Evolutionary conservation across 2,329 filamentous ascomycete species (phyloP), one percentile per base, ranked within the genome.

Genomic region (Fusarium decemcellulare): DNA sequence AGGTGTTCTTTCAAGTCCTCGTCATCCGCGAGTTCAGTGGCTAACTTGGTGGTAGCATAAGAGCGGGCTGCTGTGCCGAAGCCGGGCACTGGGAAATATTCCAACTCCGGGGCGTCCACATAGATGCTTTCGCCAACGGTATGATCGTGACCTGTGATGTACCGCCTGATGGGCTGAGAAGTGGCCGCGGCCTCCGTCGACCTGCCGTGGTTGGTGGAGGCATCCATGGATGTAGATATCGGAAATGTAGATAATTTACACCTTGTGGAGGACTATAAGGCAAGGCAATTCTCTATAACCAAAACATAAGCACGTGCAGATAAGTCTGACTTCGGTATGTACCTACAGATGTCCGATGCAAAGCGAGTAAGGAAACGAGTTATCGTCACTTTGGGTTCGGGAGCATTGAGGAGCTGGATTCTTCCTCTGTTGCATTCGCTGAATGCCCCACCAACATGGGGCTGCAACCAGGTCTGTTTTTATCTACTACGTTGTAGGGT

Each of bases 31-130:
- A 63, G 39, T 18, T 63, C 34, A 12, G 61, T 8, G 5, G 56
- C 42, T 8, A 63, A 23, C 34, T 54, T 63, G 6, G 34, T 10
- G 3, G 48, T 63, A 12, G 61, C 61, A 48, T 61, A 63, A 16
- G 56, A 61, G 11, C 61, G 61, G 15, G 56, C 50, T 27, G 61
- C 56, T 43, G 7, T 32, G 15, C 61, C 56, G 27, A 63, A 63
- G 10, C 48, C 56, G 15, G 56, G 61, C 4, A 63, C 40, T 5
- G 34, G n/a, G 11, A 37, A 42, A 15, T 34, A 15, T 8, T 42
- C 32, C 15, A 63, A n/a, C 3, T 61, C 56, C 2, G 56, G 56
- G 36, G 47, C 42, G 23, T 48, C 15, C 29, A 50, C 14, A 9
- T 61, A 63, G 4, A 50, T 54, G 16, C 61, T 63, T 42, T 61